These are phyloP conservation scores for Microcyclospora pomicola DNA, from an alignment of 2,329 filamentous ascomycete species.

Conservation along the genomic window DNA sequence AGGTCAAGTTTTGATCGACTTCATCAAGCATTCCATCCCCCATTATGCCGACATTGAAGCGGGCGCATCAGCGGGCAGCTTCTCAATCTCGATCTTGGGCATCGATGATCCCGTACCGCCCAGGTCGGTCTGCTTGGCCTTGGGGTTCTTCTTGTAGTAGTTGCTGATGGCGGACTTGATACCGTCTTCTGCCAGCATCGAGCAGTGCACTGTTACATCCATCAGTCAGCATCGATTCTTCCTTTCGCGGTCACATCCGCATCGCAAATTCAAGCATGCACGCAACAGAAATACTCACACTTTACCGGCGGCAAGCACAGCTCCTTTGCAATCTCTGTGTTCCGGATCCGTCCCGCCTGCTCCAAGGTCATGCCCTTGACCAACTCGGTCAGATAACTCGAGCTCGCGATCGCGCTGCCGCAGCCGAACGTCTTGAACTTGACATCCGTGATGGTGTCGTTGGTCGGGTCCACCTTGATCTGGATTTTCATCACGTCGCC, in stretches of 20 bases:
- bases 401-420: constrained; percentile 85
- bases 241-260: neutral
- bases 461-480: constrained; percentile 79
- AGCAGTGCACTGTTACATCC: constrained; percentile 58
- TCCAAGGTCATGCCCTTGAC: constrained; percentile 94
- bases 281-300: constrained; percentile 39
- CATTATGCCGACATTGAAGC: neutral
- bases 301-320: constrained; percentile 80
- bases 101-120: constrained; percentile 59
- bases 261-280: neutral
- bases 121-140: constrained; percentile 58
- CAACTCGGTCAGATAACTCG: constrained; percentile 85
- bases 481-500: constrained; percentile 91
- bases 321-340: constrained; percentile 97
- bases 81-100: constrained; percentile 50
- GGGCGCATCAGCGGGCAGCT: constrained; percentile 25
- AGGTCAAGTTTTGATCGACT: no score
- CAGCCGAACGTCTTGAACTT: constrained; percentile 98
- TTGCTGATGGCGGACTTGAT: constrained; percentile 86
- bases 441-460: constrained; percentile 80
- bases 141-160: constrained; percentile 84
- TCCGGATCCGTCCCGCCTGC: constrained; percentile 81
- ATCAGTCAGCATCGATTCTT: constrained; percentile 1
- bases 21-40: neutral
- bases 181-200: constrained; percentile 81